Base-by-base conservation (phyloP, 768 basidiomycete genomes). In the Favolaschia claudopus region DNA sequence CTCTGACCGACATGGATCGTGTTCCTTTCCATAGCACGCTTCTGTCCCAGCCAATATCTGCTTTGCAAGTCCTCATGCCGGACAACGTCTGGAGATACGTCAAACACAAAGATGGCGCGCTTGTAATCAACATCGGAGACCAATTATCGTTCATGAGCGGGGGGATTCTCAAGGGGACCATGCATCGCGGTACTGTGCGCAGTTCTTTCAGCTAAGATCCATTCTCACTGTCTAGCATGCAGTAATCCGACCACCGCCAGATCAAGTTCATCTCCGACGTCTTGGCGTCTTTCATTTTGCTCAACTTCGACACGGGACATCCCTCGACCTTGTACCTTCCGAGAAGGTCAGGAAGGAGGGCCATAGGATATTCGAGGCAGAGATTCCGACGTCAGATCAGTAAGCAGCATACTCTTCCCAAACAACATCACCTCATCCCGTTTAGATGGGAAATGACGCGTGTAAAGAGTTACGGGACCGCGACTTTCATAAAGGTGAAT, bases 61-160 rank as follows among this genome's bases (percentile, higher is more conserved):
- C 74, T 3, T 62, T 76, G 13, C 74, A 74, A 43, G 73, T 74
- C 10, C 60, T 76, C 24, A 74, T 74, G 73, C 74, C 73, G 1
- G 74, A 76, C 62, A 68, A 72, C 32, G 68, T 70, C 25, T 76
- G 74, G 74, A 62, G 73, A 54, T 76, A 76, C 44, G 74, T 76
- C 1, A 72, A 71, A 45, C 73, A 76, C 64, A 50, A 64, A 36
- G 71, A 74, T 24, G 67, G 67, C 31, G 70, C 72, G 5, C 67
- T 74, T 28, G 72, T 76, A 9, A 76, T 76, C 55, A 74, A 76
- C 58, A 71, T 76, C 38, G 73, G 74, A 0, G 74, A 76, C 52
- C 73, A 76, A 62, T 45, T 76, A 19, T 70, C 73, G 13, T 74
- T 72, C 61, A 73, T 74, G 70, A 73, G 72, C 44, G 73, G 74